A percentile compares a stretch with the other conserved stretches of the same genome.
Conservation (phyloP, 2,329 filamentous ascomycete species). For the Mariannaea sp. region DNA sequence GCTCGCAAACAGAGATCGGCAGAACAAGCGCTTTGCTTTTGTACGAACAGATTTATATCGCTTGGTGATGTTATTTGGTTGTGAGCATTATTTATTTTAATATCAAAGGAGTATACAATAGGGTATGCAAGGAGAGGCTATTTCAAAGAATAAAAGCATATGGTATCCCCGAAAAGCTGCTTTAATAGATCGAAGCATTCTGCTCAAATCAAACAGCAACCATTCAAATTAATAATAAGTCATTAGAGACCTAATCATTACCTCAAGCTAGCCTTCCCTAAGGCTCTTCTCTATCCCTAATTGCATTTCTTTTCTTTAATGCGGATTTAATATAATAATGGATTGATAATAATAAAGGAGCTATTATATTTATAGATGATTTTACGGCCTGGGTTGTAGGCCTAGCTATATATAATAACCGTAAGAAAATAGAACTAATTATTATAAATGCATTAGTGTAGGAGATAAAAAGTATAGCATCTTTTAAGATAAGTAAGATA, state of each 20-base stretch:
- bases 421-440: not conserved
- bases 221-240: slow-evolving; percentile 9
- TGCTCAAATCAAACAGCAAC: slow-evolving; percentile 17
- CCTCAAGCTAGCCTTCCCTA: not conserved
- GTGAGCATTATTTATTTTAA: not conserved
- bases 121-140: not conserved
- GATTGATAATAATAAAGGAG: not conserved
- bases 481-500: not conserved
- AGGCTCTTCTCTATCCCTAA: not conserved
- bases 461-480: not conserved
- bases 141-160: slow-evolving; percentile 13
- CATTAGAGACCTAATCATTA: not conserved
- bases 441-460: not conserved
- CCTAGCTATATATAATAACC: not conserved
- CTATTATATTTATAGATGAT: not conserved
- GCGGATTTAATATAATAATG: not conserved
- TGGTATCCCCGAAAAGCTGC: slow-evolving; percentile 17
- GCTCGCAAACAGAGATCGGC: slow-evolving; percentile 10
- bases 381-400: not conserved
- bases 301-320: not conserved
- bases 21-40: slow-evolving; percentile 4
- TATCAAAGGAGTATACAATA: not conserved
- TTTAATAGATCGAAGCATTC: slow-evolving; percentile 18
- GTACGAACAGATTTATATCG: not conserved
- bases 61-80: not conserved